phyloP scores from a whole-genome alignment of 1,284 basidiomycete species.

The Trichosporon sp. region DNA sequence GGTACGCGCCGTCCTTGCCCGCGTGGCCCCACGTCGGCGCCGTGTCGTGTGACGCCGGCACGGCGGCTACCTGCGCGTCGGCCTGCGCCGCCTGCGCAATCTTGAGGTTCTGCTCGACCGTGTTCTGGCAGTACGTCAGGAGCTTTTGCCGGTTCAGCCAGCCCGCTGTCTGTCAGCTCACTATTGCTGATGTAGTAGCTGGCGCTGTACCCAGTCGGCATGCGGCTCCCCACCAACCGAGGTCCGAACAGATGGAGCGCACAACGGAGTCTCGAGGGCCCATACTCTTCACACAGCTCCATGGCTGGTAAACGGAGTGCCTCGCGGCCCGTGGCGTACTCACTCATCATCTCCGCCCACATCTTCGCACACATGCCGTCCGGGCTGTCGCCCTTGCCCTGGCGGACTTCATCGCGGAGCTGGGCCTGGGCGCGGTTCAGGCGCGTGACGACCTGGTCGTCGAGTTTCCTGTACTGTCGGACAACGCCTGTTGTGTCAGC shows the following conservation, averaged over 20 bases:
- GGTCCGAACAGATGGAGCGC: too few species aligned
- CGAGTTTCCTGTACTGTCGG: constrained; percentile 75
- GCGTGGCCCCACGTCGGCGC: neutral
- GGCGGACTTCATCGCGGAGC: constrained; percentile 59
- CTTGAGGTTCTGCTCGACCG: constrained; percentile 55
- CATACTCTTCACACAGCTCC: too few species aligned
- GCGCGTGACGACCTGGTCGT: constrained; percentile 75
- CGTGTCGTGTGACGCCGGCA: constrained; percentile 4
- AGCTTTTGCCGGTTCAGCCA: constrained; percentile 76
- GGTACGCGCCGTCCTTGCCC: constrained; percentile 47
- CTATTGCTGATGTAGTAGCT: too few species aligned
- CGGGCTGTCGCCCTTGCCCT: constrained; percentile 34
- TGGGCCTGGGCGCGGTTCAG: constrained; percentile 76
- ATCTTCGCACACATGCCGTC: constrained; percentile 68
- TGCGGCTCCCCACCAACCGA: too few species aligned
- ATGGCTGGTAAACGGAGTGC: too few species aligned
- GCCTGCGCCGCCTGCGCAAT: neutral
- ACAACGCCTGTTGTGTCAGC: constrained; percentile 61
- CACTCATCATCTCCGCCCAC: constrained; percentile 78
- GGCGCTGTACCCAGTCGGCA: too few species aligned
- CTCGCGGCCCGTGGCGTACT: too few species aligned
- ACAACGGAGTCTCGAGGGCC: too few species aligned
- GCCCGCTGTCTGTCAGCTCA: constrained; percentile 56
- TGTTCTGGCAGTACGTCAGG: constrained; percentile 69
- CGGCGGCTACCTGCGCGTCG: constrained; percentile 11